These are phyloP conservation scores for Exophiala bonariae DNA, from an alignment of 2,329 filamentous ascomycete species.

Conservation along the genomic window DNA sequence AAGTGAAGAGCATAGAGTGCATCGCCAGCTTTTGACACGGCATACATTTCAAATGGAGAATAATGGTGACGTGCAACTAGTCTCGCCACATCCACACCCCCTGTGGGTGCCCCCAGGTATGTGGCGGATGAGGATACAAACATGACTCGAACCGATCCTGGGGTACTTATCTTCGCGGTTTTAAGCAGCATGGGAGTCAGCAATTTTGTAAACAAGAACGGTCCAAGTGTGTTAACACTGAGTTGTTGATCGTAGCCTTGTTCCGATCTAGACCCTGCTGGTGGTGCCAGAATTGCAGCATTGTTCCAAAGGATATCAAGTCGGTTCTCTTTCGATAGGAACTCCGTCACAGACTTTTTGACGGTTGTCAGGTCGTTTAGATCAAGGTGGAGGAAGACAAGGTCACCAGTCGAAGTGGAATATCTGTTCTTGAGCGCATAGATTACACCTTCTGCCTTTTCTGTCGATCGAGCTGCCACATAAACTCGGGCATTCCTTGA, in stretches of 20 bases:
- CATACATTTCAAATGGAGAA: background rate
- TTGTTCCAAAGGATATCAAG: constrained; percentile 44
- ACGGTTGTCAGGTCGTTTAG: constrained; percentile 42
- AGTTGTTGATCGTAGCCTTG: constrained; percentile 39
- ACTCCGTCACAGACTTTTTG: constrained; percentile 38
- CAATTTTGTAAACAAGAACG: constrained; percentile 38
- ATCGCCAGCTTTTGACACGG: too few species aligned
- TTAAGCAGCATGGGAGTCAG: constrained; percentile 33
- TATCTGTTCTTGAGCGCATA: constrained; percentile 35
- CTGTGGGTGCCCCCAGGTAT: constrained; percentile 17
- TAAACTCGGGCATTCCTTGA: constrained; percentile 44
- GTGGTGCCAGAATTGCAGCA: constrained; percentile 35
- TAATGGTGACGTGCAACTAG: constrained; percentile 20
- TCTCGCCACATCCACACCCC: background rate
- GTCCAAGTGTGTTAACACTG: constrained; percentile 37
- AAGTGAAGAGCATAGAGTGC: too few species aligned
- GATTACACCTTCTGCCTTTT: constrained; percentile 41
- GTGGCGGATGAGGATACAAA: constrained; percentile 15
- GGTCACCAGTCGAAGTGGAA: constrained; percentile 31
- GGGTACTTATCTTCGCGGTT: constrained; percentile 27
- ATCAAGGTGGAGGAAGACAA: constrained; percentile 40
- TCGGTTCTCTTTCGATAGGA: constrained; percentile 35
- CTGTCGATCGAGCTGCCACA: constrained; percentile 41
- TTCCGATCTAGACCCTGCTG: constrained; percentile 31
- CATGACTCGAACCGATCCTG: constrained; percentile 29